A percentile compares a stretch with the other conserved stretches of the same genome.
These are phyloP conservation scores for Taiwanofungus camphoratus DNA, from an alignment of 1,284 basidiomycete species.

Conservation along the genomic window DNA sequence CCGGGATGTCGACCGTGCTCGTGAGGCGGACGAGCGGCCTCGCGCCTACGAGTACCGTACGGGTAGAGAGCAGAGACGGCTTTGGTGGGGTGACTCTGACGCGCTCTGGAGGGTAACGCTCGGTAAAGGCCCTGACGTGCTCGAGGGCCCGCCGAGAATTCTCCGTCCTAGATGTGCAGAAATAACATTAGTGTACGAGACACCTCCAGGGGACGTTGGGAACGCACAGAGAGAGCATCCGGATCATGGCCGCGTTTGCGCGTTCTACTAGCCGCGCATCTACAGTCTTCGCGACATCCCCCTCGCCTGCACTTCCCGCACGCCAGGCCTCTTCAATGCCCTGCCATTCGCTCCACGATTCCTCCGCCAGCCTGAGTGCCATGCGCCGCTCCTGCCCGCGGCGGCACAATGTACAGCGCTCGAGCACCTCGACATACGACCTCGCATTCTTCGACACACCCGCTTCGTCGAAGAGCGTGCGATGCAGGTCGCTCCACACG, in stretches of 20 bases:
- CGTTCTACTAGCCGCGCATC: conserved; percentile 55
- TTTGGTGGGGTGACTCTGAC: conserved; percentile 36
- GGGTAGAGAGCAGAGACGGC: conserved; percentile 44
- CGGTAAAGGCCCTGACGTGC: conserved; percentile 49
- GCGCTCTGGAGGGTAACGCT: conserved; percentile 49
- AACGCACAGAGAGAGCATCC: conserved; percentile 56
- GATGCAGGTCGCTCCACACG: conserved; percentile 41
- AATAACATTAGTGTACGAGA: conserved; percentile 1
- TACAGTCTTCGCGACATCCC: conserved; percentile 19
- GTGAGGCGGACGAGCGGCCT: conserved; percentile 64
- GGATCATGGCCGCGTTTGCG: conserved; percentile 59
- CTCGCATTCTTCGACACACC: conserved; percentile 45
- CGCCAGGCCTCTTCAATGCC: conserved; percentile 33
- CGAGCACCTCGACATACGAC: conserved; percentile 61
- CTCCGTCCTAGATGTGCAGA: conserved; percentile 36
- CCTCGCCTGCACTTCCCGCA: conserved; percentile 11
- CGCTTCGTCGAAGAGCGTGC: conserved; percentile 40
- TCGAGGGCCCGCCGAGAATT: conserved; percentile 46
- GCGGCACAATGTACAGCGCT: conserved; percentile 50
- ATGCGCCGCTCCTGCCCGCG: conserved; percentile 39
- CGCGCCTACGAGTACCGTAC: conserved; percentile 42
- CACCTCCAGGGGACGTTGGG: conserved; percentile 3
- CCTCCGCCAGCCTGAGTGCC: conserved; percentile 45
- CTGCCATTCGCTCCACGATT: conserved; percentile 57
- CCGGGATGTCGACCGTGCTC: conserved; percentile 46